phyloP scores from a whole-genome alignment of 1,284 basidiomycete genomes.

The Austropuccinia psidii region DNA sequence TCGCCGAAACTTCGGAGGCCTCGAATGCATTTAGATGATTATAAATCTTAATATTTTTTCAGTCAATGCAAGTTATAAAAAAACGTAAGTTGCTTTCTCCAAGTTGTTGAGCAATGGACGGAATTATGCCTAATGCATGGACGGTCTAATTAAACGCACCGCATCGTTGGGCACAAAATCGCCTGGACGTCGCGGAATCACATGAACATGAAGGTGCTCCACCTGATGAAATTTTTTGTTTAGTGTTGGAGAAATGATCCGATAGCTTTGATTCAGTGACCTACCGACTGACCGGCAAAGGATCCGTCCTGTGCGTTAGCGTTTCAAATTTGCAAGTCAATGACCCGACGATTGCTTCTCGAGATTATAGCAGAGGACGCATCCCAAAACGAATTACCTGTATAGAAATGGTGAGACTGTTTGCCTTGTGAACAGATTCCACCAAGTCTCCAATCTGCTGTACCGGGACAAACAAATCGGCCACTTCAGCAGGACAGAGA shows the following conservation, averaged over 20 bases:
- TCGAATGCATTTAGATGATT: slow-evolving; percentile 33
- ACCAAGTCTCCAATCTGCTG: slow-evolving; percentile 42
- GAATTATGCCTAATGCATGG: background rate
- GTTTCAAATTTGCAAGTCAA: background rate
- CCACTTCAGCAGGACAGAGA: slow-evolving; percentile 39
- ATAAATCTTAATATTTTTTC: slow-evolving; percentile 14
- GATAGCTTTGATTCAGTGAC: background rate
- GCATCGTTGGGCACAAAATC: slow-evolving; percentile 45
- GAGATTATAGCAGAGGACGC: no score
- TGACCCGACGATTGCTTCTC: background rate
- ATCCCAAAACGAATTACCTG: slow-evolving; percentile 42
- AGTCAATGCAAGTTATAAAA: background rate
- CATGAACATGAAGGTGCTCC: slow-evolving; percentile 45
- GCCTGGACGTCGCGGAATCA: slow-evolving; percentile 43
- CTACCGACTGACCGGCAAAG: slow-evolving; percentile 31
- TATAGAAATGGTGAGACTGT: slow-evolving; percentile 43
- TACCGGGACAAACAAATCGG: slow-evolving; percentile 42
- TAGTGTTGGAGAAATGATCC: background rate
- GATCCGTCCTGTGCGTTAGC: slow-evolving; percentile 4
- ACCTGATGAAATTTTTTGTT: slow-evolving; percentile 42
- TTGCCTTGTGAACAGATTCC: slow-evolving; percentile 41
- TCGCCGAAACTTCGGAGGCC: background rate
- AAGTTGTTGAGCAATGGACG: background rate
- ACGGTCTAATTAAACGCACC: slow-evolving; percentile 39
- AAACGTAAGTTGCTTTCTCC: background rate